Evolutionary conservation across 1,284 basidiomycete genomes (phyloP).

Genomic region (Ceratorhiza oryzae-sativae): DNA sequence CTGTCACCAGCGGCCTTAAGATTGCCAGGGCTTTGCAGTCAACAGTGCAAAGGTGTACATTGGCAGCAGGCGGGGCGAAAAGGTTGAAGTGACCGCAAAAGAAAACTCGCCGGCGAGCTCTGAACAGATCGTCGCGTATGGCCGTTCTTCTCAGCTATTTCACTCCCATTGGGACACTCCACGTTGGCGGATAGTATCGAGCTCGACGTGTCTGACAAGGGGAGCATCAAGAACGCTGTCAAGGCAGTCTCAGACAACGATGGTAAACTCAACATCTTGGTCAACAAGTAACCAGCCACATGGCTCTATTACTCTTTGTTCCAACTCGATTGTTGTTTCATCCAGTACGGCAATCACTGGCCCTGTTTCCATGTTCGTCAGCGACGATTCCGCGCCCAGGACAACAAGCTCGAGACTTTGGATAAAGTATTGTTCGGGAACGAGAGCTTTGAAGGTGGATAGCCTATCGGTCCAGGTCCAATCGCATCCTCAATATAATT

Average conservation of each 20-base stretch:
- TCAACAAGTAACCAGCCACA: slow-evolving; percentile 69
- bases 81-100: slow-evolving; percentile 62
- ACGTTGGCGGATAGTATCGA: slow-evolving; percentile 63
- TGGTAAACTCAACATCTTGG: slow-evolving; percentile 75
- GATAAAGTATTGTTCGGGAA: slow-evolving; percentile 71
- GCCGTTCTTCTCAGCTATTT: background rate
- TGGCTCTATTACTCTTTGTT: too few species aligned
- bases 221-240: slow-evolving; percentile 66
- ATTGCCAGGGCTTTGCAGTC: slow-evolving; percentile 74
- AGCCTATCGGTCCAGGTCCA: background rate
- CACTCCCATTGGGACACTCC: too few species aligned
- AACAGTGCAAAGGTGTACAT: slow-evolving; percentile 90
- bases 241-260: slow-evolving; percentile 62
- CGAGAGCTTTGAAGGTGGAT: slow-evolving; percentile 59
- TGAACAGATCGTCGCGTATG: slow-evolving; percentile 58
- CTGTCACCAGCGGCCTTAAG: slow-evolving; percentile 61
- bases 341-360: slow-evolving; percentile 74
- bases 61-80: slow-evolving; percentile 67
- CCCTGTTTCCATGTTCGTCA: slow-evolving; percentile 65
- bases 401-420: slow-evolving; percentile 66
- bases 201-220: slow-evolving; percentile 74
- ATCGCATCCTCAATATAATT: background rate
- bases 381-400: slow-evolving; percentile 63
- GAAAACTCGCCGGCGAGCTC: slow-evolving; percentile 42
- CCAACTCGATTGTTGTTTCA: background rate